Evolutionary conservation across 768 basidiomycete species (phyloP).

Genomic region (Pleurotus giganteus): DNA sequence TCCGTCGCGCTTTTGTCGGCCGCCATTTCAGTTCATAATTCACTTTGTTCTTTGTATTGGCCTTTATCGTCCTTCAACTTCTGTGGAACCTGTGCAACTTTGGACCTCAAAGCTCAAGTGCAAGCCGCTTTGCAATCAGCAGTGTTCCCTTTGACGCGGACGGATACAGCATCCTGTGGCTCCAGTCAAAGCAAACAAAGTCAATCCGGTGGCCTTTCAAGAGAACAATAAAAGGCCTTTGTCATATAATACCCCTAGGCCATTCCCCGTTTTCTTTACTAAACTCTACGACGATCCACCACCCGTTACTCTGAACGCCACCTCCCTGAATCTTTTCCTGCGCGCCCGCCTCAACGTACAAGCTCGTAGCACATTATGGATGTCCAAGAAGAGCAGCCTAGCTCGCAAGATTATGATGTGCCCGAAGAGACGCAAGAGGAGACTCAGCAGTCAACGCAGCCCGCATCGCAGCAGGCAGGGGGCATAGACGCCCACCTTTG

Average conservation of each 20-base stretch:
- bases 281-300: background rate
- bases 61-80: background rate
- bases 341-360: background rate
- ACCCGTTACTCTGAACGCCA: background rate
- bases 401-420: slow-evolving; percentile 18
- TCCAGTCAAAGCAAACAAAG: background rate
- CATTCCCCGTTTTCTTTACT: background rate
- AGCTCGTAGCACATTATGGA: background rate
- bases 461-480: slow-evolving; percentile 33
- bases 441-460: slow-evolving; percentile 43
- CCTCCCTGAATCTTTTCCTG: too few relatives aligned
- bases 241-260: slow-evolving; percentile 4
- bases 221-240: slow-evolving; percentile 8
- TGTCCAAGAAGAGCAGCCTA: background rate
- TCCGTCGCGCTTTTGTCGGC: background rate
- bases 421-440: slow-evolving; percentile 33
- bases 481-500: slow-evolving; percentile 49
- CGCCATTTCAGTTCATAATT: background rate
- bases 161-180: background rate
- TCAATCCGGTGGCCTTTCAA: slow-evolving; percentile 6
- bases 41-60: slow-evolving; percentile 2
- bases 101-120: background rate
- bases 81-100: background rate
- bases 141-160: slow-evolving; percentile 5
- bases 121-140: background rate